Percentiles rank a stretch among this genome's conserved stretches.
Conservation (phyloP, 345 rosid genomes). For the Moringa oleifera region DNA sequence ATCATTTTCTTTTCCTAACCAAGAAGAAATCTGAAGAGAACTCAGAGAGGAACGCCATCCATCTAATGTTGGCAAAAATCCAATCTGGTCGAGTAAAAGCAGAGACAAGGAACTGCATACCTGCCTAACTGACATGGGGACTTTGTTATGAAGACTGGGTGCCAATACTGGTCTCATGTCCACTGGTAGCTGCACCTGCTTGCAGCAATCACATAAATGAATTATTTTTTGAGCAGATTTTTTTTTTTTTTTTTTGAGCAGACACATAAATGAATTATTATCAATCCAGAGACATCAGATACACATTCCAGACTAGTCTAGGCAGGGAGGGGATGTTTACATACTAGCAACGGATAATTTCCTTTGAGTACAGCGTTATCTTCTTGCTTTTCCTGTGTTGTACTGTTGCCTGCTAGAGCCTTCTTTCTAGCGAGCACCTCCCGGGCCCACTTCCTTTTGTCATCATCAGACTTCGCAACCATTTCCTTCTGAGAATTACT, state of each 20-base stretch:
- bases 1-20: no score
- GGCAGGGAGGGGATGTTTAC: constrained; percentile 16
- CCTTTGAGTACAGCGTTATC: constrained; percentile 61
- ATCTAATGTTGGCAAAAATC: no score
- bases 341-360: constrained; percentile 78
- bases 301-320: neutral
- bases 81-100: neutral
- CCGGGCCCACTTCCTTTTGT: constrained; percentile 92
- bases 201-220: constrained; percentile 22
- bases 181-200: constrained; percentile 81
- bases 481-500: constrained; percentile 30
- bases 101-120: constrained; percentile 32
- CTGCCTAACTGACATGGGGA: constrained; percentile 86
- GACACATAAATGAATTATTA: constrained; percentile 15
- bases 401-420: constrained; percentile 48
- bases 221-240: no score
- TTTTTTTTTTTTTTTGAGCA: no score
- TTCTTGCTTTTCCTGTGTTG: constrained; percentile 46
- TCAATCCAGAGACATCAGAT: constrained; percentile 11
- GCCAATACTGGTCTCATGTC: constrained; percentile 84
- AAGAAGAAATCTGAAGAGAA: no score
- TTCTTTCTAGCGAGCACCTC: constrained; percentile 92
- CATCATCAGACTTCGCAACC: constrained; percentile 45
- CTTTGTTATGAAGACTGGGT: constrained; percentile 67
- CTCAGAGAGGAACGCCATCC: no score